Evolutionary conservation across 352 stramenopile genomes (phyloP), one percentile per base, ranked within the genome.

Genomic region (Phytopythium helicoides): DNA sequence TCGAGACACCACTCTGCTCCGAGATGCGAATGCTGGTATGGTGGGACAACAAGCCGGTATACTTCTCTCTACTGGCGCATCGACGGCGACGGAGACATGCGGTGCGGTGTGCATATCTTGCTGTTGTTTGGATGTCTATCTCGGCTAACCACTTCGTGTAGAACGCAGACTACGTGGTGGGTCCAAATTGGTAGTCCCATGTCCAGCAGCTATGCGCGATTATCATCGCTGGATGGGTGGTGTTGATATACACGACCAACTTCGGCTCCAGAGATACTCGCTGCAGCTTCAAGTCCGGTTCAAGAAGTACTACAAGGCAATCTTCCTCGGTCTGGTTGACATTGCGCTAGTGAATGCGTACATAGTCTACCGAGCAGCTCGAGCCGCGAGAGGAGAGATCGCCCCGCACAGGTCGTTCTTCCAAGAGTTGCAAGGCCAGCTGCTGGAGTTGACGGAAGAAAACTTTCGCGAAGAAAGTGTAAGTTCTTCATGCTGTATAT

Each of bases 311-410:
- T 58, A 66, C 48, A 66, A 59, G 36, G 38, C 41, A 1, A 26
- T 66, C 0, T 53, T 59, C 6, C 53, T 66, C 16, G 42, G 59
- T 0, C 28, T 66, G 0, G 41, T 66, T 4, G 59, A 48, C 21
- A 42, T 62, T 18, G 53, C 54, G 2, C 52, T 62, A 4, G 58
- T 65, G 21, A 66, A 62, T 31, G 47, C 26, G 12, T 60, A 60
- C 50, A 63, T 68, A 9, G 34, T 64, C 1, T 35, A 61, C 36
- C 49, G 54, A 19, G 38, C n/a, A 18, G 9, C 53, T 41, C 34
- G 22, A 60, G 33, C 45, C 39, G 26, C n/a, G n/a, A 52, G 33
- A 8, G 33, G 8, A 26, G 48, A 58, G 49, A 21, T 11, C 4
- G 5, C 15, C 51, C 18, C 19, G 55, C 16, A 52, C 9, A 10